These are phyloP conservation scores for Talaromyces thailandensis DNA, from an alignment of 495 filamentous ascomycete genomes.

Conservation along the genomic window DNA sequence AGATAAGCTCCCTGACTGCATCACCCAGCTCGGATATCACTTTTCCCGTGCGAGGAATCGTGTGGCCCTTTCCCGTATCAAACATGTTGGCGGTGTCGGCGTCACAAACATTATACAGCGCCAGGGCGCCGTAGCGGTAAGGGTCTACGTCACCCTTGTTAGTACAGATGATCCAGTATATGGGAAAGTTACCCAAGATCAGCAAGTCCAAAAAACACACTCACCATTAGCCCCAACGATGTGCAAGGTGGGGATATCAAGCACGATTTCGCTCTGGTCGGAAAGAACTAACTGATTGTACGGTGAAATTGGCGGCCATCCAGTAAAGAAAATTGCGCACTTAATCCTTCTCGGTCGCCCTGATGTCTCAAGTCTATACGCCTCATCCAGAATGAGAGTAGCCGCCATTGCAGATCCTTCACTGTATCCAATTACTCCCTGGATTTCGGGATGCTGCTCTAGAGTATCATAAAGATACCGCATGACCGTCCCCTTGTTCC, in stretches of 20 bases:
- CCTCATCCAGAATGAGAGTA: constrained; percentile 42
- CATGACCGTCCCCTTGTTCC: constrained; percentile 16
- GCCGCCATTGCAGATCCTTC: constrained; percentile 51
- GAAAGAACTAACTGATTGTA: constrained; percentile 32
- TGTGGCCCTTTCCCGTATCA: constrained; percentile 48
- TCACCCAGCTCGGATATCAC: constrained; percentile 18
- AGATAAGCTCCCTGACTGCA: constrained; percentile 16
- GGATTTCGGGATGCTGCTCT: constrained; percentile 19
- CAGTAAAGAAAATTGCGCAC: constrained; percentile 47
- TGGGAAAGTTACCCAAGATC: background rate
- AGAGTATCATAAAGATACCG: constrained; percentile 18
- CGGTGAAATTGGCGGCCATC: constrained; percentile 42
- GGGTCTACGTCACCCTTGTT: constrained; percentile 26
- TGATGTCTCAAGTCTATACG: constrained; percentile 18
- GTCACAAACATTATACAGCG: constrained; percentile 48
- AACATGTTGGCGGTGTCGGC: constrained; percentile 38
- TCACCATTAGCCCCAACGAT: constrained; percentile 44
- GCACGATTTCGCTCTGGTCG: constrained; percentile 37
- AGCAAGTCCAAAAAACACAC: background rate
- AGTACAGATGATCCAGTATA: background rate
- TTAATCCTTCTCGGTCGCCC: constrained; percentile 39
- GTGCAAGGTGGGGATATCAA: constrained; percentile 44
- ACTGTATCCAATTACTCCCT: constrained; percentile 50
- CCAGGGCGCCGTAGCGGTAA: constrained; percentile 41
- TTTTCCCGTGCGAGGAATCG: constrained; percentile 40